Percentiles rank a stretch among this genome's conserved stretches.
Conservation (phyloP, 176 grass and related monocot genomes). For the Oropetium thomaeum region DNA sequence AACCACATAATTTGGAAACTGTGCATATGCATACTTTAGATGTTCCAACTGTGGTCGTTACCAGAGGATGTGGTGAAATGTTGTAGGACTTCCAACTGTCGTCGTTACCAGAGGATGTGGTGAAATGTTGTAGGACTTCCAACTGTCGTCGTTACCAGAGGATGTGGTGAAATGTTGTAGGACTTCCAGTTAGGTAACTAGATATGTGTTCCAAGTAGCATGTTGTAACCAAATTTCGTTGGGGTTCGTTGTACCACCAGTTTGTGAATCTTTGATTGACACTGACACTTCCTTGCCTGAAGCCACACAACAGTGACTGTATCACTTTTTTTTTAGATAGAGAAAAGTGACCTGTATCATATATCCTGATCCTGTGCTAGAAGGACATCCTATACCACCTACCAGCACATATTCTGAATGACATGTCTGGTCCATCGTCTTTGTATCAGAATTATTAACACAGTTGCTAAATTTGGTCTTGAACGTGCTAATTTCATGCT, state of each 20-base stretch:
- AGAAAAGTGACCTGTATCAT: too few species aligned
- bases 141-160: neutral
- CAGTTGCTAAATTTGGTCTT: too few species aligned
- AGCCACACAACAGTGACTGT: neutral
- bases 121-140: slow-evolving; percentile 7
- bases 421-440: too few species aligned
- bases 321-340: too few species aligned
- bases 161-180: slow-evolving; percentile 4
- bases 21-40: neutral
- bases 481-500: too few species aligned
- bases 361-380: neutral
- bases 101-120: neutral
- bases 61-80: neutral
- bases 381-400: too few species aligned
- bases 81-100: neutral
- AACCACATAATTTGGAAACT: neutral
- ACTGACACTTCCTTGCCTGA: neutral
- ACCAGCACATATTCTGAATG: too few species aligned
- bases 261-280: slow-evolving; percentile 11
- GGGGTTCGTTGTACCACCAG: neutral
- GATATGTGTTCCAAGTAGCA: neutral
- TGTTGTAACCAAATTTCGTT: neutral
- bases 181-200: neutral
- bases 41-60: neutral
- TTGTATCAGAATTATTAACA: too few species aligned